Evolutionary conservation across 495 filamentous ascomycete species (phyloP).

Genomic region (Rusavskia elegans): DNA sequence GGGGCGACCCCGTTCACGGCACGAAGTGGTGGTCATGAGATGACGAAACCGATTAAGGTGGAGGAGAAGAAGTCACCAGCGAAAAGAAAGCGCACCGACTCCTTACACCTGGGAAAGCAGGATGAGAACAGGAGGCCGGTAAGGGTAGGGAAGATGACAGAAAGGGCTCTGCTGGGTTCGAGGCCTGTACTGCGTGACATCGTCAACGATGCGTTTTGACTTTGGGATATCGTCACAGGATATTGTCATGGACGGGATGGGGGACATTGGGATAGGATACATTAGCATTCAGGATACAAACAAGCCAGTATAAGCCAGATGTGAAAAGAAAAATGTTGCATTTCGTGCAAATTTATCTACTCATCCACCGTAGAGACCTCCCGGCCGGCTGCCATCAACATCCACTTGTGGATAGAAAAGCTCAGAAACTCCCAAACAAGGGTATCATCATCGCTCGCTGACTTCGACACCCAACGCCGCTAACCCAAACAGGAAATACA

Average conservation of each 20-base stretch:
- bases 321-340: no score
- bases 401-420: no score
- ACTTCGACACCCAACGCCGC: no score
- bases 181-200: conserved; percentile 37
- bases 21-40: not conserved
- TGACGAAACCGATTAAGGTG: no score
- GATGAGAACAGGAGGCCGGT: conserved; percentile 6
- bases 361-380: no score
- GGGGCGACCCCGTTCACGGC: conserved; percentile 22
- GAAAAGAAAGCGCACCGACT: not conserved
- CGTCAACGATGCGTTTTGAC: conserved; percentile 27
- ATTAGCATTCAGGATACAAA: not conserved
- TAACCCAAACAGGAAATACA: no score
- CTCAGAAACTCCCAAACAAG: no score
- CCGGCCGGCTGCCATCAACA: no score
- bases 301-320: no score
- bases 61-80: not conserved
- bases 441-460: no score
- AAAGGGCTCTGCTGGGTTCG: conserved; percentile 17
- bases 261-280: conserved; percentile 3
- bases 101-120: not conserved
- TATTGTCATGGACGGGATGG: not conserved
- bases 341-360: no score
- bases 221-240: not conserved
- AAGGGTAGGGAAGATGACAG: conserved; percentile 7